These are phyloP conservation scores for Claviceps fusiformis DNA, from an alignment of 2,329 filamentous ascomycete genomes.

Conservation along the genomic window DNA sequence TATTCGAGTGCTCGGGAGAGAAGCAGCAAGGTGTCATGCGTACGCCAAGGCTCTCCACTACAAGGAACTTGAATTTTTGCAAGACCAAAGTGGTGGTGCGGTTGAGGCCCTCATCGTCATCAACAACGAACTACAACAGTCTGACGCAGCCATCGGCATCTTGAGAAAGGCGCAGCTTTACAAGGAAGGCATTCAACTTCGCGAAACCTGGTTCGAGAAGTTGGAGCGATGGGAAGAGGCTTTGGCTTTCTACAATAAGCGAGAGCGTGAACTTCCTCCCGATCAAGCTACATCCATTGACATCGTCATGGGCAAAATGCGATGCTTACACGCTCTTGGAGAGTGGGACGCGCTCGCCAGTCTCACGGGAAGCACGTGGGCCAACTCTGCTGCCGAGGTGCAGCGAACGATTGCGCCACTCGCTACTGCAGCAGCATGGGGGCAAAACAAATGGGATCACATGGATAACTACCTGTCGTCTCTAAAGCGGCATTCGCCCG, in stretches of 20 bases:
- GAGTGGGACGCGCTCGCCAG: slow-evolving; percentile 92
- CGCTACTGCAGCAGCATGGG: slow-evolving; percentile 93
- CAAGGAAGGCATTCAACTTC: slow-evolving; percentile 80
- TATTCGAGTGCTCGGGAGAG: slow-evolving; percentile 83
- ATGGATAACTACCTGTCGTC: slow-evolving; percentile 96
- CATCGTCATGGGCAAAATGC: slow-evolving; percentile 99
- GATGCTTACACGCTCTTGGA: slow-evolving; percentile 88
- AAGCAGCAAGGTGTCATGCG: slow-evolving; percentile 91
- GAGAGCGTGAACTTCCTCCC: slow-evolving; percentile 54
- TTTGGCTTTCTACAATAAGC: slow-evolving; percentile 77
- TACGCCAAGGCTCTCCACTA: slow-evolving; percentile 98
- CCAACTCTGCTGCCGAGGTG: slow-evolving; percentile 74
- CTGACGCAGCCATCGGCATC: slow-evolving; percentile 95
- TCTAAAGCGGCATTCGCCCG: slow-evolving; percentile 87
- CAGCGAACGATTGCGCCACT: slow-evolving; percentile 84
- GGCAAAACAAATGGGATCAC: slow-evolving; percentile 87
- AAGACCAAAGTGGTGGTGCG: slow-evolving; percentile 88
- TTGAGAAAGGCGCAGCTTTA: slow-evolving; percentile 91
- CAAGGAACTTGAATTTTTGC: slow-evolving; percentile 95
- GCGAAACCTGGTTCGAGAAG: slow-evolving; percentile 99
- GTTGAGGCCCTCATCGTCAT: slow-evolving; percentile 97
- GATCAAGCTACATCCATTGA: slow-evolving; percentile 59
- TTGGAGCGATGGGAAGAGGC: slow-evolving; percentile 97
- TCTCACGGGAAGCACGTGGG: slow-evolving; percentile 86
- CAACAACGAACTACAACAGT: slow-evolving; percentile 98